Percentiles rank a stretch among this genome's conserved stretches.
phyloP scores from a whole-genome alignment of 2,329 filamentous ascomycete genomes.

The Aaosphaeria arxii region DNA sequence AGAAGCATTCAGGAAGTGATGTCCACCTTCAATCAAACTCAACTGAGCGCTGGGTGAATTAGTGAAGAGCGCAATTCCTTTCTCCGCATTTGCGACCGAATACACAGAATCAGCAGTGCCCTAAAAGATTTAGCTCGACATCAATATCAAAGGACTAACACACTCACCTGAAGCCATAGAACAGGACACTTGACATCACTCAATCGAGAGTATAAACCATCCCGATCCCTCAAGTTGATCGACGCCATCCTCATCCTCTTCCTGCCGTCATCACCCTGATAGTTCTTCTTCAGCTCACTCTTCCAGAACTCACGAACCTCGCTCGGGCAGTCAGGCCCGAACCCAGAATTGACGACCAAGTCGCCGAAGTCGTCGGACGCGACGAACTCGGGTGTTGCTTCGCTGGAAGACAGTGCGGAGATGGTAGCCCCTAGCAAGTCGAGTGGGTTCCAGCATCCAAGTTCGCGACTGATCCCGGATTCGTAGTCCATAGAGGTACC shows the following conservation, averaged over 20 bases:
- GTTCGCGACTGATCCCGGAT: constrained; percentile 39
- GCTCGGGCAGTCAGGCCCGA: background rate
- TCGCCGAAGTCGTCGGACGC: background rate
- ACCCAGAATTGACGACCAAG: background rate
- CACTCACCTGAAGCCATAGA: background rate
- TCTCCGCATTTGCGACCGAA: constrained; percentile 40
- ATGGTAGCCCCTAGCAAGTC: background rate
- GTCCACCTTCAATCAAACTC: background rate
- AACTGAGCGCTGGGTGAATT: constrained; percentile 25
- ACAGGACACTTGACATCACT: constrained; percentile 37
- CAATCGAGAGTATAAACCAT: constrained; percentile 46
- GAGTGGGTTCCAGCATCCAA: constrained; percentile 50
- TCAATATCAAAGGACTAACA: background rate
- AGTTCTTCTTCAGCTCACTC: constrained; percentile 44
- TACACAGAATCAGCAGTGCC: constrained; percentile 44
- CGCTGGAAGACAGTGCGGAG: background rate
- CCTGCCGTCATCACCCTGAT: constrained; percentile 50
- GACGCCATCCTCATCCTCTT: constrained; percentile 48
- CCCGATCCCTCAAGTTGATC: constrained; percentile 48
- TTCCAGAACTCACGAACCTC: constrained; percentile 1
- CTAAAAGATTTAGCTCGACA: constrained; percentile 16
- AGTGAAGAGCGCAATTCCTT: constrained; percentile 50
- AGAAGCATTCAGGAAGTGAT: background rate
- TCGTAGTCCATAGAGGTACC: constrained; percentile 54
- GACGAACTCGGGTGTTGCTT: background rate